Evolutionary conservation across 148 eudicot species (phyloP).

Genomic region (Rhododendron henanense): DNA sequence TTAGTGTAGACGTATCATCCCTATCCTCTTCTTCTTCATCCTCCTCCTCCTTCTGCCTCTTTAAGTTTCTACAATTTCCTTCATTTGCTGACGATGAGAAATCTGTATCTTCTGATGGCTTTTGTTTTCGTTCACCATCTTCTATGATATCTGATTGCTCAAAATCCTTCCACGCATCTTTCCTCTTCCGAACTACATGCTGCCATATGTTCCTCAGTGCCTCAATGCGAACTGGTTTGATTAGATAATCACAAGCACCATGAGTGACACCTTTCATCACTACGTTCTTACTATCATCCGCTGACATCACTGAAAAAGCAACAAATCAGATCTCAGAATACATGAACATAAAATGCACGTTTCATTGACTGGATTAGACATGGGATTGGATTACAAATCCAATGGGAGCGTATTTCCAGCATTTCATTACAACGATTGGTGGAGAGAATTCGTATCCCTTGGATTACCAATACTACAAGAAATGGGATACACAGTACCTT

Average conservation of each 20-base stretch:
- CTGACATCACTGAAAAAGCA: conserved; percentile 60
- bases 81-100: conserved; percentile 62
- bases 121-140: conserved; percentile 36
- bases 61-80: conserved; percentile 63
- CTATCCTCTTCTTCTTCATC: conserved; percentile 61
- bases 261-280: conserved; percentile 89
- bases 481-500: neutral
- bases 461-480: neutral
- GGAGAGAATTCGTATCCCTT: neutral
- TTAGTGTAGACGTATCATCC: conserved; percentile 63
- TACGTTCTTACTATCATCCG: conserved; percentile 72
- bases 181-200: conserved; percentile 78
- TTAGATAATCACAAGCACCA: conserved; percentile 87
- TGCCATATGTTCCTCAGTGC: conserved; percentile 89
- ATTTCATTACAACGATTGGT: neutral
- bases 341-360: neutral
- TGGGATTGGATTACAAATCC: neutral
- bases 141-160: conserved; percentile 43
- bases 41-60: conserved; percentile 66
- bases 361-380: neutral
- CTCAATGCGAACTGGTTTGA: conserved; percentile 79
- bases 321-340: neutral
- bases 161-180: conserved; percentile 39
- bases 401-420: neutral
- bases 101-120: conserved; percentile 50